A percentile compares a stretch with the other conserved stretches of the same genome.
These are phyloP conservation scores for Emydomyces testavorans DNA, from an alignment of 2,329 filamentous ascomycete species.

Conservation along the genomic window DNA sequence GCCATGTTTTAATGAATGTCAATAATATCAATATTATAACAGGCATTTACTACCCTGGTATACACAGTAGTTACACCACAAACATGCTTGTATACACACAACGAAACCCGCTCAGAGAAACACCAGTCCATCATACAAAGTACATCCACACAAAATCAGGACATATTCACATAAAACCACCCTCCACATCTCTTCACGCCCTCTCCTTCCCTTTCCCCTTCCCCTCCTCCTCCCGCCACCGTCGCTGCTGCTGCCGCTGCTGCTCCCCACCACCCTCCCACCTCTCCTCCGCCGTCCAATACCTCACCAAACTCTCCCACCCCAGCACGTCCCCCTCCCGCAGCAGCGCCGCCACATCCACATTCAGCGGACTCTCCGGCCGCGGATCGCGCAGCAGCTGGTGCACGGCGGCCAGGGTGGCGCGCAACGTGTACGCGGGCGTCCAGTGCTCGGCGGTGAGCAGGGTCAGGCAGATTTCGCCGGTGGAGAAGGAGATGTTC, in stretches of 20 bases:
- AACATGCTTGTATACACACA: too few species aligned
- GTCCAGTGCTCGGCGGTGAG: slow-evolving; percentile 64
- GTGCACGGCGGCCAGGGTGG: slow-evolving; percentile 38
- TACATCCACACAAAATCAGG: background rate
- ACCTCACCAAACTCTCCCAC: slow-evolving; percentile 38
- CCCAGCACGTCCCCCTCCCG: slow-evolving; percentile 35
- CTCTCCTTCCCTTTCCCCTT: slow-evolving; percentile 16
- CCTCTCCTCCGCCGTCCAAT: slow-evolving; percentile 38
- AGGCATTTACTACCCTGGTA: too few species aligned
- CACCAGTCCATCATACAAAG: too few species aligned
- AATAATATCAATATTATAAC: too few species aligned
- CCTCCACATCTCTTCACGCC: slow-evolving; percentile 12
- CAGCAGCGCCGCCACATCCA: slow-evolving; percentile 38
- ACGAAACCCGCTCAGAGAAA: too few species aligned
- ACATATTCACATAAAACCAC: background rate
- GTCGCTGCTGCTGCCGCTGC: too few species aligned
- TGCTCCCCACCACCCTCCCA: slow-evolving; percentile 31
- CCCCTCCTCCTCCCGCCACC: background rate
- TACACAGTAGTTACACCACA: too few species aligned
- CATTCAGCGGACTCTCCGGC: slow-evolving; percentile 39
- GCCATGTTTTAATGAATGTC: too few species aligned
- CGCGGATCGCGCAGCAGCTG: slow-evolving; percentile 37
- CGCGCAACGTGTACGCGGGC: slow-evolving; percentile 63
- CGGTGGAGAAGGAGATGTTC: slow-evolving; percentile 61
- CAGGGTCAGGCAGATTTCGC: slow-evolving; percentile 90